Percentiles rank a stretch among this genome's conserved stretches.
Evolutionary conservation across 768 basidiomycete genomes (phyloP).

Genomic region (Russula brevipes): DNA sequence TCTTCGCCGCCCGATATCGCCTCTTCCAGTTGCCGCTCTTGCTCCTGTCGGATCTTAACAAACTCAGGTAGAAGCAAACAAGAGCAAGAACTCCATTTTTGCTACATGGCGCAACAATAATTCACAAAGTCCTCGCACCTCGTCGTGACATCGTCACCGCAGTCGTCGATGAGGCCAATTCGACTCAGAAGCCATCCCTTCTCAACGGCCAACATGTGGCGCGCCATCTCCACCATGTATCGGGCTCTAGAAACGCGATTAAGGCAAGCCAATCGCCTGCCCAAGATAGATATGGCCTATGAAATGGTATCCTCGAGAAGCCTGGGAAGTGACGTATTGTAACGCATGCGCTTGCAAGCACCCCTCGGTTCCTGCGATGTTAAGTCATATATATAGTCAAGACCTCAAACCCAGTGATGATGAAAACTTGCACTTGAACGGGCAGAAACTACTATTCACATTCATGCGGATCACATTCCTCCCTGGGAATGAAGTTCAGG

Average conservation of each 20-base stretch:
- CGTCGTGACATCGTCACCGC: constrained; percentile 86
- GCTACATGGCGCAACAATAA: constrained; percentile 34
- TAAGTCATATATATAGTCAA: constrained; percentile 72
- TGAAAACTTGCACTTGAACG: background rate
- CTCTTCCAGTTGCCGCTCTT: constrained; percentile 41
- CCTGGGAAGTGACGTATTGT: constrained; percentile 33
- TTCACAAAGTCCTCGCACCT: constrained; percentile 41
- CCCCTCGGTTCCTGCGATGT: constrained; percentile 50
- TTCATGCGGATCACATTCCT: constrained; percentile 73
- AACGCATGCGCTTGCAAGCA: constrained; percentile 52
- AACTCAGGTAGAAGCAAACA: constrained; percentile 75
- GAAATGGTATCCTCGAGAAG: constrained; percentile 37
- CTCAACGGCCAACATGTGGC: constrained; percentile 61
- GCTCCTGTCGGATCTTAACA: constrained; percentile 52
- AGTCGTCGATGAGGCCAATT: constrained; percentile 76
- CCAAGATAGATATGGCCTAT: constrained; percentile 56
- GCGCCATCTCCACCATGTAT: constrained; percentile 62
- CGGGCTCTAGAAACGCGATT: constrained; percentile 56
- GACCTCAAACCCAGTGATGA: constrained; percentile 38
- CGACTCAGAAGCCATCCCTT: constrained; percentile 76
- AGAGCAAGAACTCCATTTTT: constrained; percentile 80
- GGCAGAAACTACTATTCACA: constrained; percentile 33
- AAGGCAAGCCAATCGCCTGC: constrained; percentile 77
- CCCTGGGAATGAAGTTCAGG: constrained; percentile 37
- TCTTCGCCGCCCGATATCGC: constrained; percentile 36